Evolutionary conservation across 1,284 basidiomycete genomes (phyloP).

Genomic region (Cryptococcus amylolentus): DNA sequence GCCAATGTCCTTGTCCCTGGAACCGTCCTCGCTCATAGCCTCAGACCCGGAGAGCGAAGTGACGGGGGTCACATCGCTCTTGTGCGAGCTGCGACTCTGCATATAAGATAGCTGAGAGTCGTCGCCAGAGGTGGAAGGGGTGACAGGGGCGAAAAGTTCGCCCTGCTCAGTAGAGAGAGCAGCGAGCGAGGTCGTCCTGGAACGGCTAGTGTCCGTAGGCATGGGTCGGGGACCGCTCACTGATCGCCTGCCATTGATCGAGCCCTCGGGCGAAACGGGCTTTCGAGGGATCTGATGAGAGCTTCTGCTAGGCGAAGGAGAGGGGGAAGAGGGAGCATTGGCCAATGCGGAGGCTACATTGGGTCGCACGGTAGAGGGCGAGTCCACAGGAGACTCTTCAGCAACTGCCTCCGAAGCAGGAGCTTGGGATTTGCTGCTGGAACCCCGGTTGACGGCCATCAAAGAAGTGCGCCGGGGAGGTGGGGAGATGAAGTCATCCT

Average conservation of each 20-base stretch:
- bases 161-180: background rate
- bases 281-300: conserved; percentile 1
- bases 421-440: background rate
- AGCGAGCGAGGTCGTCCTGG: conserved; percentile 4
- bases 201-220: conserved; percentile 5
- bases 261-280: background rate
- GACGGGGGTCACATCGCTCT: conserved; percentile 12
- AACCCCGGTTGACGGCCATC: background rate
- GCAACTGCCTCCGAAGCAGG: background rate
- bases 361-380: background rate
- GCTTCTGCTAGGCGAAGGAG: conserved; percentile 1
- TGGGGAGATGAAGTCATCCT: background rate
- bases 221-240: conserved; percentile 24
- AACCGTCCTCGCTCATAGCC: conserved; percentile 1
- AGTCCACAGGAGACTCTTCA: background rate
- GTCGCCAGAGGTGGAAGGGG: conserved; percentile 16
- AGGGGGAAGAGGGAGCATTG: conserved; percentile 3
- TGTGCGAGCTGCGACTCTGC: conserved; percentile 8
- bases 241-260: conserved; percentile 2
- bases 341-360: background rate
- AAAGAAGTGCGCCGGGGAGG: background rate
- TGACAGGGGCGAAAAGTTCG: conserved; percentile 2
- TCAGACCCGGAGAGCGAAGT: conserved; percentile 13
- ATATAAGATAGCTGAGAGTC: conserved; percentile 13
- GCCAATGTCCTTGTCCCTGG: background rate